phyloP scores from a whole-genome alignment of 2,329 filamentous ascomycete genomes.

The Geosmithia morbida region DNA sequence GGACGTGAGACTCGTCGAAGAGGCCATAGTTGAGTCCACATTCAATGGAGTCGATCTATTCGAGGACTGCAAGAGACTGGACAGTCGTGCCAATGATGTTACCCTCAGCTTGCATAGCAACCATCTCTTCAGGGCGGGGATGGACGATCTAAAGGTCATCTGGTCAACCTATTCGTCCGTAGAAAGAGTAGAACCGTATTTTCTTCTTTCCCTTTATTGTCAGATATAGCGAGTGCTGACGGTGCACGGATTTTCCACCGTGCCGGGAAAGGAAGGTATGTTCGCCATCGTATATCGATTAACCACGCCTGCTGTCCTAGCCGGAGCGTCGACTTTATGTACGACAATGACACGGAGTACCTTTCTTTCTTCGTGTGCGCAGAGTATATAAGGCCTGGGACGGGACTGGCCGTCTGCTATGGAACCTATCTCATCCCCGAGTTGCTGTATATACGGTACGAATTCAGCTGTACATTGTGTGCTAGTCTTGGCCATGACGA shows the following conservation, averaged over 20 bases:
- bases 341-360: constrained; percentile 14
- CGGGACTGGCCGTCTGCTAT: constrained; percentile 39
- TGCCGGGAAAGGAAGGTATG: constrained; percentile 17
- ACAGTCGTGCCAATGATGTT: constrained; percentile 11
- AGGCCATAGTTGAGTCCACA: constrained; percentile 19
- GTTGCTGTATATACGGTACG: constrained; percentile 27
- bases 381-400: constrained; percentile 20
- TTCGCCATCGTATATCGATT: constrained; percentile 39
- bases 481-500: constrained; percentile 8
- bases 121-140: constrained; percentile 9
- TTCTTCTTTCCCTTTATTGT: background rate
- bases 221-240: background rate
- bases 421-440: constrained; percentile 16
- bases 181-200: background rate
- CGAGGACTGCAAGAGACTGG: constrained; percentile 19
- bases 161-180: constrained; percentile 30
- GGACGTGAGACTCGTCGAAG: constrained; percentile 28
- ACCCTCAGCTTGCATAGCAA: constrained; percentile 23
- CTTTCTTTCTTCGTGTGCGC: constrained; percentile 25
- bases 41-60: constrained; percentile 10
- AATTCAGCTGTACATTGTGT: constrained; percentile 38
- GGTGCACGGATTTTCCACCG: constrained; percentile 11
- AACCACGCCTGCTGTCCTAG: constrained; percentile 38
- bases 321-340: constrained; percentile 28
- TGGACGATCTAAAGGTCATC: constrained; percentile 18